Base-by-base conservation (phyloP, 1,284 basidiomycete genomes). In the Papiliotrema terrestris region DNA sequence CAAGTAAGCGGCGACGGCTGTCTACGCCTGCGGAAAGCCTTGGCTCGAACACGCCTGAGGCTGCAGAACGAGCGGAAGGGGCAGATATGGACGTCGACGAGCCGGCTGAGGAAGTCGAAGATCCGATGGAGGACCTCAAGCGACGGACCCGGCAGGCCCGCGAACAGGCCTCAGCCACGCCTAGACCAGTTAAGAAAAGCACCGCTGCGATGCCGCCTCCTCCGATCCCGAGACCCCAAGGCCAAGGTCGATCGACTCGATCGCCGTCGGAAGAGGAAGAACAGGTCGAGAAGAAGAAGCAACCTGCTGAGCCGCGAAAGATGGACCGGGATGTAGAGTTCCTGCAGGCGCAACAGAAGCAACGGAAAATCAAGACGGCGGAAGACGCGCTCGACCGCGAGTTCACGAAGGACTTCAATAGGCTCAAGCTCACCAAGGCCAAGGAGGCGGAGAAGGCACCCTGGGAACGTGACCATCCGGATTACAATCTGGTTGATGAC, bases 401-500 rank as follows among this genome's bases (percentile, higher is more conserved):
- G 29, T 32, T 32, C 29, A 32, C 29, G 29, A 81, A 85, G 41
- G 89, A 91, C 62, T 92, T 93, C 71, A 91, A 91, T 69, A 83
- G 86, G 53, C 77, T 92, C 51, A 83, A 83, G 58, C 88, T 93
- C 46, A 82, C 85, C 4, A 88, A 85, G 71, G 84, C 88, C 1
- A 83, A 84, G 49, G 63, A 84, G 22, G 74, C 70, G 38, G 15
- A 23, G 29, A 69, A 65, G 2, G 74, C 43, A 8, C 50, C 52
- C 11, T 51, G 15, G 23, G 20, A 11, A 11, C 25, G 25, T 22
- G 38, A 61, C 47, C 51, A 60, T 44, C 65, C 65, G 3, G 67
- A 72, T 58, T 75, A 67, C 42, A 59, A 59, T 11, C 35, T 88
- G 13, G 71, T 91, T 35, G 84, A 84, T 26, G 85, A 89, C 51